Base-by-base conservation (phyloP, 495 filamentous ascomycete genomes). In the Tetracladium setigerum region DNA sequence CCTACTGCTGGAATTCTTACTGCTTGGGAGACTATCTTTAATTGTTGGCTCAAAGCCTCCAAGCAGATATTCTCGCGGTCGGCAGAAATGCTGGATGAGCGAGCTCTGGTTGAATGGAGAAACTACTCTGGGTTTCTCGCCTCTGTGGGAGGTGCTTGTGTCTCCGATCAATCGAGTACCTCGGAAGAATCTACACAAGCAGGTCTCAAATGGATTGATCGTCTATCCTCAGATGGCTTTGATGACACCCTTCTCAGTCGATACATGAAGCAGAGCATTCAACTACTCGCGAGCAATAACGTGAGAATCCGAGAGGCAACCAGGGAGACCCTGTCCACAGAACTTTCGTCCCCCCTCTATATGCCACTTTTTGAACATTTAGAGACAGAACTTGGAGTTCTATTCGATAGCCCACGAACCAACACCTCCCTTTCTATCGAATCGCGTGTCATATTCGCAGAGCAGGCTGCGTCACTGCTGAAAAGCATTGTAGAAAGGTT, bases 51-150 rank as follows among this genome's bases (percentile, higher is more conserved):
- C 16, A 71, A 73, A 33, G 52, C 81, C 12, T 79, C 73, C 24
- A 80, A 76, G 49, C 74, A 80, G 40, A 71, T 82, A 1, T 73
- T 77, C 11, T 72, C 68, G 19, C 46, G 51, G 2, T 59, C 65
- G 30, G 54, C 59, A 7, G 73, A 76, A 8, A 62, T 54, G n/a
- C 59, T 77, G 6, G 68, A 76, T 12, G 79, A 82, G 45, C 65
- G 62, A 36, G 57, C 64, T 16, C 68, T 82, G 18, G 70, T 72
- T 9, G 79, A 83, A 53, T 83, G 79, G 79, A 70, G 79, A 27
- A 83, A 83, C 52, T 75, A 77, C 45, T 81, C 78, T 4, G 79
- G 79, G 4, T 82, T 83, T 56, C 69, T 83, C 13, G 79, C 79
- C 15, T 81, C 79, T 2, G 64, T 83, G 30, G 79, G 78, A n/a